phyloP scores from a whole-genome alignment of 2,329 filamentous ascomycete species.

The Clonostachys chloroleuca region DNA sequence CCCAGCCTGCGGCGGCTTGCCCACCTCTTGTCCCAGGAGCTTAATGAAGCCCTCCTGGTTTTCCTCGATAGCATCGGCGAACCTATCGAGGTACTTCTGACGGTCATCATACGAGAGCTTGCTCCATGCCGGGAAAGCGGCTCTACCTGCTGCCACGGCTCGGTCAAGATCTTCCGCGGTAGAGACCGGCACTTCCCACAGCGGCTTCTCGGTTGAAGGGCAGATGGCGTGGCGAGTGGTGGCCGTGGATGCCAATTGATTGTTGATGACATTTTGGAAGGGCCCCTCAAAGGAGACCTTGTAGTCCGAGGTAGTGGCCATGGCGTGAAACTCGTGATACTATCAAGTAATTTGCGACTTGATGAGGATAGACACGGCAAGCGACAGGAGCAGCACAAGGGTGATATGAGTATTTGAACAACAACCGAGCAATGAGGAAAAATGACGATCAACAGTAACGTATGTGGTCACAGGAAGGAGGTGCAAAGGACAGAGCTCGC shows the following conservation, averaged over 20 bases:
- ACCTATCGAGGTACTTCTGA: neutral
- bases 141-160: neutral
- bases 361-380: too few species aligned
- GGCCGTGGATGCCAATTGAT: too few species aligned
- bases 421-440: too few species aligned
- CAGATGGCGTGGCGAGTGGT: conserved; percentile 1
- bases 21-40: neutral
- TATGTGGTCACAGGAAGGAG: too few species aligned
- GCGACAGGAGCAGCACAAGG: too few species aligned
- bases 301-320: neutral
- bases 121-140: neutral
- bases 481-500: too few species aligned
- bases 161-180: neutral
- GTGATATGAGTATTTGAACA: too few species aligned
- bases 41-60: neutral
- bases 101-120: neutral
- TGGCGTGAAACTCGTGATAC: neutral
- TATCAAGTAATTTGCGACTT: neutral
- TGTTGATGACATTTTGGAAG: neutral
- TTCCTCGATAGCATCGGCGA: neutral
- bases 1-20: neutral
- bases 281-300: neutral
- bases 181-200: neutral
- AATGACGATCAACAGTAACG: too few species aligned
- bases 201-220: neutral